Evolutionary conservation across 768 basidiomycete species (phyloP), one percentile per base, ranked within the genome.

Genomic region (Tricholoma terreum): DNA sequence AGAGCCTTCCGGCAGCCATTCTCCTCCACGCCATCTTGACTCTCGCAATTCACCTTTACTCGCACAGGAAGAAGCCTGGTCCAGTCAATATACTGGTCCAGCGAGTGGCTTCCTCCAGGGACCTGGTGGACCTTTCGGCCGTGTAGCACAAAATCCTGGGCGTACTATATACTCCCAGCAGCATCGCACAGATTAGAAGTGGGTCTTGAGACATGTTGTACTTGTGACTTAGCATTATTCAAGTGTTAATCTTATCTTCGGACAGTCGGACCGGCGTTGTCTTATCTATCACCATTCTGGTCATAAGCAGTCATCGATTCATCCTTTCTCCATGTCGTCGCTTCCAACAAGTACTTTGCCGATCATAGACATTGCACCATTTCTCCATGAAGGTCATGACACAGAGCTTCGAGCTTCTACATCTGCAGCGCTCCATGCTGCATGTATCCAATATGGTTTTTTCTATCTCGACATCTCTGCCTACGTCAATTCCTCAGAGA

Each of bases 381-480:
- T 85, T 64, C 72, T 89, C 38, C 67, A 72, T 40, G 58, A 67
- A 11, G 71, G 72, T 50, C 68, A 71, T 33, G 67, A 71, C 35
- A 50, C 61, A 3, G 72, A 74, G 30, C 76, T 77, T 21, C 78
- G 82, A 43, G 69, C 73, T 12, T 73, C 78, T 4, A 75, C 78
- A 1, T 78, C 82, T 22, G 77, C 78, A 10, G 82, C 84, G 0
- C 71, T 95, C 15, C 92, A 93, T 64, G 67, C 72, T 0, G 91
- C 92, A 7, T 92, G 91, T 64, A 65, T 89, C 19, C 75, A 89
- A 54, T 91, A 84, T 55, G 94, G 94, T 0, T 96, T 96, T 79
- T 94, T 96, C 75, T 96, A 95, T 71, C 77, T 94, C 46, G 82
- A 92, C 58, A 75, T 93, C 45, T 81, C 84, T 2, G 72, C 78